phyloP scores from a whole-genome alignment of 208 protist genomes.

The Acanthamoeba castellanii region DNA sequence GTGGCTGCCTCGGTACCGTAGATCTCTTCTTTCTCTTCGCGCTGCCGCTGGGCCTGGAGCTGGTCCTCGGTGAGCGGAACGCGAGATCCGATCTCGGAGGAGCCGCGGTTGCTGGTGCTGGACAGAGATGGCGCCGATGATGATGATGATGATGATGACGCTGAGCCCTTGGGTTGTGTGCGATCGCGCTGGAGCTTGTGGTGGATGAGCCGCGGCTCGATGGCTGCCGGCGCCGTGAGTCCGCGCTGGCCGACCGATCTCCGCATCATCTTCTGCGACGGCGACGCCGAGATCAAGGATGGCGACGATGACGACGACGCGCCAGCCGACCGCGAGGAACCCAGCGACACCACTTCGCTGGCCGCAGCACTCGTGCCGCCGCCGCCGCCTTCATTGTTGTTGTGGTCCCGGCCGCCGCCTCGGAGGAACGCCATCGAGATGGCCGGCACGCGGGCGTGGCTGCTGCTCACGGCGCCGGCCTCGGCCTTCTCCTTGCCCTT shows the following conservation, averaged over 20 bases:
- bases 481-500: not conserved
- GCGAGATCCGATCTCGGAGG: no score
- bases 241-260: not conserved
- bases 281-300: not conserved
- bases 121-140: no score
- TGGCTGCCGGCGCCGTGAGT: not conserved
- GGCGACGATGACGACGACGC: not conserved
- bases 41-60: not conserved
- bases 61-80: no score
- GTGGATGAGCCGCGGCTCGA: not conserved
- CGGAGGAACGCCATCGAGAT: not conserved
- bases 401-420: no score
- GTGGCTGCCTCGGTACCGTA: not conserved
- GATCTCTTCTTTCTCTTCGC: constrained; percentile 14
- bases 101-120: no score
- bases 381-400: no score
- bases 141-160: not conserved
- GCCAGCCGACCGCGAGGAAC: not conserved
- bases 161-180: not conserved
- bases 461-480: not conserved
- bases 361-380: no score
- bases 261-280: not conserved
- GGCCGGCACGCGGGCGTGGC: not conserved
- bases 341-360: not conserved
- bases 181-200: not conserved